phyloP scores from a whole-genome alignment of 805 yeast species.

The Cyberlindnera maclurae region DNA sequence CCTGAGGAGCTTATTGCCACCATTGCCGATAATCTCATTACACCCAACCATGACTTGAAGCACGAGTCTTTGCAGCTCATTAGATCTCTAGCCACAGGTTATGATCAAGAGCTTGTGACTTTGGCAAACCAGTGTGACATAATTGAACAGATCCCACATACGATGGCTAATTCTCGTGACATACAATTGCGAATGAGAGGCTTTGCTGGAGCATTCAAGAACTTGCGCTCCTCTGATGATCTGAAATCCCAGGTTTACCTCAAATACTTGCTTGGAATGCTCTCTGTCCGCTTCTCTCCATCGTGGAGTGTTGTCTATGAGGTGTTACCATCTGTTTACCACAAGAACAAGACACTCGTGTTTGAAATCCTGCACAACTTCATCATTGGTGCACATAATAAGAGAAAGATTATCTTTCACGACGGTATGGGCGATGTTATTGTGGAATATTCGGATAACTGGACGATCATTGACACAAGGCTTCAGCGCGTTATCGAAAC shows the following conservation, averaged over 20 bases:
- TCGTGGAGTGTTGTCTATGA: slow-evolving; percentile 75
- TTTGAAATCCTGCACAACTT: slow-evolving; percentile 50
- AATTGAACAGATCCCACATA: slow-evolving; percentile 68
- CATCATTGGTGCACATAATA: slow-evolving; percentile 13
- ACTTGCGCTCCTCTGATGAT: slow-evolving; percentile 21
- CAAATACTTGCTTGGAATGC: slow-evolving; percentile 57
- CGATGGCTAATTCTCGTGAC: slow-evolving; percentile 67
- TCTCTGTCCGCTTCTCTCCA: slow-evolving; percentile 75
- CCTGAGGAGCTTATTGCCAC: slow-evolving; percentile 14
- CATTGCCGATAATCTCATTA: slow-evolving; percentile 33
- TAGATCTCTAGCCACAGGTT: slow-evolving; percentile 22
- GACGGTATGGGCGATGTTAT: slow-evolving; percentile 11
- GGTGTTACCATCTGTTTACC: slow-evolving; percentile 41
- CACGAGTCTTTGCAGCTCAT: slow-evolving; percentile 44
- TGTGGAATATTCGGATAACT: slow-evolving; percentile 6
- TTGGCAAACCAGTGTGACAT: slow-evolving; percentile 43
- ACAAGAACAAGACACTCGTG: slow-evolving; percentile 34
- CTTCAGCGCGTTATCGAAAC: slow-evolving; percentile 9
- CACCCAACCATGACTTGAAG: slow-evolving; percentile 47
- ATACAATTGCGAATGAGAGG: slow-evolving; percentile 61
- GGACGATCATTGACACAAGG: slow-evolving; percentile 18
- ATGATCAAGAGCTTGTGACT: slow-evolving; percentile 28
- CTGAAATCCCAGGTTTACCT: slow-evolving; percentile 30
- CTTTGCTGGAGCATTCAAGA: slow-evolving; percentile 38
- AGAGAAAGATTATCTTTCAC: slow-evolving; percentile 3